phyloP scores from a whole-genome alignment of 495 filamentous ascomycete species.

The Penicillium egyptiacum region DNA sequence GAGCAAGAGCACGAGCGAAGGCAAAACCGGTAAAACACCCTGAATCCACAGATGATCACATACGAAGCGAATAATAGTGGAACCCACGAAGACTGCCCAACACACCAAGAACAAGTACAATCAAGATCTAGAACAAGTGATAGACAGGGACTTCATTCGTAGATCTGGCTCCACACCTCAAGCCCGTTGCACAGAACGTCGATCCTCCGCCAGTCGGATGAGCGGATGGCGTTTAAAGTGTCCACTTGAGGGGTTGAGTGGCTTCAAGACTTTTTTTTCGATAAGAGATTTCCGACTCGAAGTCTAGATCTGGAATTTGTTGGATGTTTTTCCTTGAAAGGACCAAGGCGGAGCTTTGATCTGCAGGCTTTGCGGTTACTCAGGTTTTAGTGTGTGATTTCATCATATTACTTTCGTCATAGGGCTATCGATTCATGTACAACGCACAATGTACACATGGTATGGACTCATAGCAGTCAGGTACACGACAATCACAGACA shows the following conservation, averaged over 20 bases:
- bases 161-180: constrained; percentile 1
- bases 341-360: neutral
- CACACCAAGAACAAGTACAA: constrained; percentile 3
- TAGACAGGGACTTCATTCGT: constrained; percentile 24
- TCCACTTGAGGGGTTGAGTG: neutral
- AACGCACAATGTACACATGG: neutral
- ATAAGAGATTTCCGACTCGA: neutral
- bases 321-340: neutral
- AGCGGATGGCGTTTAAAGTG: neutral
- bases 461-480: neutral
- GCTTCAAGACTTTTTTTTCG: neutral
- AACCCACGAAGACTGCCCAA: constrained; percentile 9
- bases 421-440: neutral
- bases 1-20: neutral
- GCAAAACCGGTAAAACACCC: neutral
- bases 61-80: constrained; percentile 10
- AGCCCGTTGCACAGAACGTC: neutral
- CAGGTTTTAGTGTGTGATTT: neutral
- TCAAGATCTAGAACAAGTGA: constrained; percentile 22
- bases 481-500: neutral
- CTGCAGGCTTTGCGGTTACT: neutral
- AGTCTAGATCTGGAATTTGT: neutral
- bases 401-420: neutral
- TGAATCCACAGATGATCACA: neutral
- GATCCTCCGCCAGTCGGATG: constrained; percentile 20